Conservation (phyloP, 163 green algal species). For the Scenedesmus sp. region DNA sequence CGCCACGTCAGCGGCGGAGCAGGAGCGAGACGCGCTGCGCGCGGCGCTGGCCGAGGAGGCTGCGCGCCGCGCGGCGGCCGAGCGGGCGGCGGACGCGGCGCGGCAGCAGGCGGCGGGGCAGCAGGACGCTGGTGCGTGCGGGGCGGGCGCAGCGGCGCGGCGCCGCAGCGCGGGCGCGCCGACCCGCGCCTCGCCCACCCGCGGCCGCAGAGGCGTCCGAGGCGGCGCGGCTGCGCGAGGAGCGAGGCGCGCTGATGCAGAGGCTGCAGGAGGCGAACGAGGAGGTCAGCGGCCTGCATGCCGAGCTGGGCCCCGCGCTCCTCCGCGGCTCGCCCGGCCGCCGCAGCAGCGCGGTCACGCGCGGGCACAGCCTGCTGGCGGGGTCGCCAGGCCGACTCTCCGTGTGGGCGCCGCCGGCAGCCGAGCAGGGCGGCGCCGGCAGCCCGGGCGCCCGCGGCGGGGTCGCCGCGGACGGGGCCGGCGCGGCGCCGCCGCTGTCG, state of each 20-base stretch:
- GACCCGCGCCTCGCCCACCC: too few relatives aligned
- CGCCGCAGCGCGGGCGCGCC: too few relatives aligned
- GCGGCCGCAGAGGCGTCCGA: too few relatives aligned
- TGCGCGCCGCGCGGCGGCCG: not conserved
- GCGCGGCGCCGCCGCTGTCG: too few relatives aligned
- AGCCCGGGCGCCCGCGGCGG: too few relatives aligned
- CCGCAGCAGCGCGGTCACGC: not conserved
- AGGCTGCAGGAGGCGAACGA: slow-evolving; percentile 17
- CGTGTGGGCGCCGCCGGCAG: slow-evolving; percentile 2
- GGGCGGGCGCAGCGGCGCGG: not conserved
- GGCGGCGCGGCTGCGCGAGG: not conserved
- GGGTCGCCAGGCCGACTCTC: slow-evolving; percentile 1
- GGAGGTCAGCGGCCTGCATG: slow-evolving; percentile 29
- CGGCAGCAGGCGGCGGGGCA: not conserved
- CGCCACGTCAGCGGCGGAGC: slow-evolving; percentile 7
- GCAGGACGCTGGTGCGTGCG: not conserved
- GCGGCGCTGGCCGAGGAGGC: slow-evolving; percentile 2
- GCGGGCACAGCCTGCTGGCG: not conserved
- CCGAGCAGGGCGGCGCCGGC: not conserved
- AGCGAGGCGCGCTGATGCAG: slow-evolving; percentile 28
- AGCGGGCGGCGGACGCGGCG: not conserved
- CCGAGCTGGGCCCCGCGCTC: slow-evolving; percentile 34
- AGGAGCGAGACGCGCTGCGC: not conserved
- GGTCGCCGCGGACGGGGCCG: too few relatives aligned
- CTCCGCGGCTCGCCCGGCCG: slow-evolving; percentile 5